phyloP scores from a whole-genome alignment of 1,139 yeast genomes.

The Suzukiozyma palmioleophila region DNA sequence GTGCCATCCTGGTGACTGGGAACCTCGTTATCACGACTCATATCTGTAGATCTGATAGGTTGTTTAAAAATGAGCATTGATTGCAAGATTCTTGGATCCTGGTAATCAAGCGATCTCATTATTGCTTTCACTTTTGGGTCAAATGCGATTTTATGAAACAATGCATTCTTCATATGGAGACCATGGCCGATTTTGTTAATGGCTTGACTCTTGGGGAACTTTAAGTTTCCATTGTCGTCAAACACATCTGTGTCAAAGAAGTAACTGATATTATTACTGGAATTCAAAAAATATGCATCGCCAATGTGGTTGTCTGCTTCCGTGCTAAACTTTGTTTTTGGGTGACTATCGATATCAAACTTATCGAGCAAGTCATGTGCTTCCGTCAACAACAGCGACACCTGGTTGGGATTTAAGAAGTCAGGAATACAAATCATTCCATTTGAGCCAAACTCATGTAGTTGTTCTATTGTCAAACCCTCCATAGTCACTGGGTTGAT shows the following conservation, averaged over 20 bases:
- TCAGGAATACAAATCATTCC: slow-evolving; percentile 63
- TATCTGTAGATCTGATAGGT: slow-evolving; percentile 28
- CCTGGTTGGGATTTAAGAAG: slow-evolving; percentile 44
- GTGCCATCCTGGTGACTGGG: slow-evolving; percentile 80
- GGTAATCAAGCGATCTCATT: slow-evolving; percentile 48
- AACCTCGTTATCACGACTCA: slow-evolving; percentile 54
- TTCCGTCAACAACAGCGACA: slow-evolving; percentile 34
- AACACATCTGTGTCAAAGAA: slow-evolving; percentile 75
- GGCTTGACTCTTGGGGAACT: slow-evolving; percentile 51
- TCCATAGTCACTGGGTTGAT: slow-evolving; percentile 2
- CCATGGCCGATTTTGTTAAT: slow-evolving; percentile 82
- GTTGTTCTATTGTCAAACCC: slow-evolving; percentile 33
- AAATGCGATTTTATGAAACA: slow-evolving; percentile 49
- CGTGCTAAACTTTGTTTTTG: slow-evolving; percentile 68
- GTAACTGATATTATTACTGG: slow-evolving; percentile 64
- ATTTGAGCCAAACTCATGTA: slow-evolving; percentile 43
- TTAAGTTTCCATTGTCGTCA: slow-evolving; percentile 46
- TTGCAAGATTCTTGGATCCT: slow-evolving; percentile 70
- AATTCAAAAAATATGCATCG: slow-evolving; percentile 65
- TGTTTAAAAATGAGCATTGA: slow-evolving; percentile 81
- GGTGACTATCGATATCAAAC: slow-evolving; percentile 58
- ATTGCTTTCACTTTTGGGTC: slow-evolving; percentile 47
- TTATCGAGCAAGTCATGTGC: slow-evolving; percentile 43
- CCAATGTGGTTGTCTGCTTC: slow-evolving; percentile 65
- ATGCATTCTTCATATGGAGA: slow-evolving; percentile 51